Evolutionary conservation across 164 flowering plant genomes (phyloP).

Genomic region (Protea cynaroides): DNA sequence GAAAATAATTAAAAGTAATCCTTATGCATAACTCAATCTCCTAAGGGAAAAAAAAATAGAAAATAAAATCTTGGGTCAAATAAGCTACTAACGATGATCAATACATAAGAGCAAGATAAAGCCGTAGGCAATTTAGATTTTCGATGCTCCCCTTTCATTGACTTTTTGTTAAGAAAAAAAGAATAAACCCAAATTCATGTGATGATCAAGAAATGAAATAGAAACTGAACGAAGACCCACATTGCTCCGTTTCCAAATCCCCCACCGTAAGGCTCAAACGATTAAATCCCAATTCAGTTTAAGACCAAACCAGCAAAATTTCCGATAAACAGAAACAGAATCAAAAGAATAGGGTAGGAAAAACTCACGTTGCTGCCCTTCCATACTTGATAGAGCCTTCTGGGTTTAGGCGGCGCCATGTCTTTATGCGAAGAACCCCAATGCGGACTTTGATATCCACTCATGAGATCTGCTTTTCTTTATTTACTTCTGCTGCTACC

Average conservation of each 20-base stretch:
- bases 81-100: no score
- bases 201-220: not conserved
- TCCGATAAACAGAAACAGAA: not conserved
- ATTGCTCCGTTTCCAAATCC: constrained; percentile 19
- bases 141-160: no score
- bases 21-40: no score
- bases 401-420: constrained; percentile 30
- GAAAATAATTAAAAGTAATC: no score
- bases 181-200: no score
- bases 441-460: not conserved
- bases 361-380: constrained; percentile 61
- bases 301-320: not conserved
- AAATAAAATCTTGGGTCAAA: no score
- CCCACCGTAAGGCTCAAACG: not conserved
- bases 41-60: no score
- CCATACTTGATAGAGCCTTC: constrained; percentile 71
- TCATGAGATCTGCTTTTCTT: not conserved
- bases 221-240: constrained; percentile 7
- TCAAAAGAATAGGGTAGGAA: constrained; percentile 2
- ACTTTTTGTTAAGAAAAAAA: no score
- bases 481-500: not conserved
- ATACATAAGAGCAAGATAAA: no score
- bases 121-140: no score
- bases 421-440: constrained; percentile 1
- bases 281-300: not conserved